Evolutionary conservation across 495 filamentous ascomycete genomes (phyloP).

Genomic region (Aspergillus taichungensis): DNA sequence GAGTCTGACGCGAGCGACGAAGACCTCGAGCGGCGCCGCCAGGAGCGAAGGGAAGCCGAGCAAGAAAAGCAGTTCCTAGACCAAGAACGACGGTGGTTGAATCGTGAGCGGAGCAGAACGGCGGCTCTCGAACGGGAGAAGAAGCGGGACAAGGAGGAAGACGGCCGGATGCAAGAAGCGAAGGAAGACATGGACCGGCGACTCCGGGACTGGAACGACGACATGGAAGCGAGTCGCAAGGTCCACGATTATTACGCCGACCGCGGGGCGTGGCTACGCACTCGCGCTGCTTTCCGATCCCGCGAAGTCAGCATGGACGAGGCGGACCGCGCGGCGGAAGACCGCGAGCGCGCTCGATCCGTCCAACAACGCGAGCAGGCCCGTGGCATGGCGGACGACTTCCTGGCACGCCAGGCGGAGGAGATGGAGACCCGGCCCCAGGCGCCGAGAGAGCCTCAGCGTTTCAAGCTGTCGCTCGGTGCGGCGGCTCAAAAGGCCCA

Average conservation of each 20-base stretch:
- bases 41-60: slow-evolving; percentile 62
- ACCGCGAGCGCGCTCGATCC: slow-evolving; percentile 59
- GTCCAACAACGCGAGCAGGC: slow-evolving; percentile 69
- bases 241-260: slow-evolving; percentile 78
- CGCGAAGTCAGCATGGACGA: slow-evolving; percentile 72
- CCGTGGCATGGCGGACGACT: slow-evolving; percentile 81
- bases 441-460: slow-evolving; percentile 63
- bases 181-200: slow-evolving; percentile 65
- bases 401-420: slow-evolving; percentile 80
- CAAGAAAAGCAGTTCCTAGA: slow-evolving; percentile 76
- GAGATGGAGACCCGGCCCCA: slow-evolving; percentile 58
- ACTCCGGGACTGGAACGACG: slow-evolving; percentile 81
- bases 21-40: slow-evolving; percentile 68
- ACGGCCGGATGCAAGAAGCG: slow-evolving; percentile 42
- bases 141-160: slow-evolving; percentile 67
- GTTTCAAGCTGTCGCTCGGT: slow-evolving; percentile 90
- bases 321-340: slow-evolving; percentile 68
- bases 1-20: slow-evolving; percentile 83
- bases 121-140: slow-evolving; percentile 78
- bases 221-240: slow-evolving; percentile 65
- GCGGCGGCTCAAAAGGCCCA: slow-evolving; percentile 77
- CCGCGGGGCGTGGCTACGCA: slow-evolving; percentile 73
- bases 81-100: slow-evolving; percentile 81
- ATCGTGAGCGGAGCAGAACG: slow-evolving; percentile 73
- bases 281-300: slow-evolving; percentile 60